phyloP scores from a whole-genome alignment of 106 monocot species.

The Gastrodia elata region DNA sequence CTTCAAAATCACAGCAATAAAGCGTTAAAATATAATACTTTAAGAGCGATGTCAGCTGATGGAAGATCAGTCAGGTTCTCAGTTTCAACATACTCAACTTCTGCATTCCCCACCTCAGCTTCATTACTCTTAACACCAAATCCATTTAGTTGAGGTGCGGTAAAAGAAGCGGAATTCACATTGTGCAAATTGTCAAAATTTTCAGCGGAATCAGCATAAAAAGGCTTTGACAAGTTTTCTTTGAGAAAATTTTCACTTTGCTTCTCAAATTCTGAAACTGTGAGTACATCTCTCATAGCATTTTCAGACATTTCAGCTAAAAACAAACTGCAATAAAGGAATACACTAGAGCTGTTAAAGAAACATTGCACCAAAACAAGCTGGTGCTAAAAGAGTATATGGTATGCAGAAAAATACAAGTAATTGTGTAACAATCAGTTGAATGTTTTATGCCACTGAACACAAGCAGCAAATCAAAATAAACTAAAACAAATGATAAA shows the following conservation, averaged over 20 bases:
- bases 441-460: no score
- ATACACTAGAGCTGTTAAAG: no score
- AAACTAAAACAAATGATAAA: no score
- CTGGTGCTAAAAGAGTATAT: no score
- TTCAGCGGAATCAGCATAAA: slow-evolving; percentile 20
- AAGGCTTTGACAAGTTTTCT: slow-evolving; percentile 29
- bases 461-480: no score
- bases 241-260: slow-evolving; percentile 28
- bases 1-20: background rate
- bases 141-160: slow-evolving; percentile 16
- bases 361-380: no score
- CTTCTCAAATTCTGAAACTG: slow-evolving; percentile 30
- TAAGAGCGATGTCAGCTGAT: slow-evolving; percentile 50
- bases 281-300: slow-evolving; percentile 37
- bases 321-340: slow-evolving; percentile 6
- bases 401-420: no score
- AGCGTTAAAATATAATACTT: slow-evolving; percentile 33
- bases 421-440: no score
- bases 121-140: slow-evolving; percentile 22
- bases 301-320: slow-evolving; percentile 41
- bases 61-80: slow-evolving; percentile 68
- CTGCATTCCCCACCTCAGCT: slow-evolving; percentile 30
- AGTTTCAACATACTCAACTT: slow-evolving; percentile 88
- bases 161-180: slow-evolving; percentile 12
- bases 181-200: slow-evolving; percentile 26